Conservation (phyloP, 2,329 filamentous ascomycete species). For the Phoma herbarum region DNA sequence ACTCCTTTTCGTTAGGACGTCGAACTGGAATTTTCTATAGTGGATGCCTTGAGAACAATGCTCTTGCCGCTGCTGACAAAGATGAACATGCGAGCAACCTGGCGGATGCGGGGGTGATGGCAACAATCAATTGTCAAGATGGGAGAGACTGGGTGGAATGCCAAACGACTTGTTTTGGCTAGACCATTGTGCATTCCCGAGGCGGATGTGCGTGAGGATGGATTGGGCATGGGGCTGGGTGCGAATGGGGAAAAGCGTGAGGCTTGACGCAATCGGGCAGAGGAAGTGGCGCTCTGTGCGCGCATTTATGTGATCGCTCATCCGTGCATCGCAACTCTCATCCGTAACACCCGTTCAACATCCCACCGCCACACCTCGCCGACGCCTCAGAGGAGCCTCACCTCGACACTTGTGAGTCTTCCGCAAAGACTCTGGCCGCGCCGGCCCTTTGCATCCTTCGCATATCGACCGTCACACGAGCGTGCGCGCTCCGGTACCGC, state of each 20-base stretch:
- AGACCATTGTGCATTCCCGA: conserved; percentile 1
- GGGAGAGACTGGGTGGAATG: conserved; percentile 1
- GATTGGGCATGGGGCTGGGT: conserved; percentile 10
- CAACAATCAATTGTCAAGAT: background rate
- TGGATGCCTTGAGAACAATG: background rate
- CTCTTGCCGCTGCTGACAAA: conserved; percentile 2
- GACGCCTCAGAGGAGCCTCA: background rate
- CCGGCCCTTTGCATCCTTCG: conserved; percentile 3
- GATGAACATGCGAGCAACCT: background rate
- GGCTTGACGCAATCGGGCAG: conserved; percentile 20
- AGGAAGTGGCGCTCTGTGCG: conserved; percentile 17
- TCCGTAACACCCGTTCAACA: conserved; percentile 1
- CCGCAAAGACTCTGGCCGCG: conserved; percentile 9
- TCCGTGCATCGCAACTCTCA: conserved; percentile 10
- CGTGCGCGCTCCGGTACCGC: conserved; percentile 29
- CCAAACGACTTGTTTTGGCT: conserved; percentile 1
- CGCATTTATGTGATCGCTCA: conserved; percentile 15
- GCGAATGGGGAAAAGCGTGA: conserved; percentile 10
- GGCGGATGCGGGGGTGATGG: background rate
- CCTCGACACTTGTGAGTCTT: background rate
- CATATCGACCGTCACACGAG: conserved; percentile 5
- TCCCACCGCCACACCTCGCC: conserved; percentile 8
- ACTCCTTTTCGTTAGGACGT: background rate
- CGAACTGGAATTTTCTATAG: background rate
- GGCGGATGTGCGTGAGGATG: conserved; percentile 2